Percentiles rank a stretch among this genome's conserved stretches.
phyloP scores from a whole-genome alignment of 1,139 yeast species.

The Yamadazyma diddensiae region DNA sequence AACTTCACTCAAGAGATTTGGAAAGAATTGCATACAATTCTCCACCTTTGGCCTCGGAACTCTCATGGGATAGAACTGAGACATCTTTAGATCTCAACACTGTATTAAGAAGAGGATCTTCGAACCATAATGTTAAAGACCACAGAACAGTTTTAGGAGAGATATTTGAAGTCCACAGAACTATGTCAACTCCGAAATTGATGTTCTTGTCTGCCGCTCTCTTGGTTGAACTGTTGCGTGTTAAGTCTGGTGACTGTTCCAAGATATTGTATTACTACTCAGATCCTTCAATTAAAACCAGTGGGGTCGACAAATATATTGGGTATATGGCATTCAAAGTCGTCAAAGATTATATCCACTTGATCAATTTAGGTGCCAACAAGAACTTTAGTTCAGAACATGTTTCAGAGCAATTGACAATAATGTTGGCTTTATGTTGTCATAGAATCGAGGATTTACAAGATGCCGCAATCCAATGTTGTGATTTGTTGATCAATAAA shows the following conservation, averaged over 20 bases:
- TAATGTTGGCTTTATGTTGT: constrained; percentile 68
- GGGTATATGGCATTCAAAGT: constrained; percentile 63
- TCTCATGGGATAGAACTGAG: constrained; percentile 82
- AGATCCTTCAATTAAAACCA: constrained; percentile 75
- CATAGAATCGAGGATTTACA: constrained; percentile 77
- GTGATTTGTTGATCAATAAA: constrained; percentile 62
- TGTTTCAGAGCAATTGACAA: constrained; percentile 70
- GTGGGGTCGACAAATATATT: constrained; percentile 72
- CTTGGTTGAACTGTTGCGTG: constrained; percentile 75
- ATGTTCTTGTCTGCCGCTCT: constrained; percentile 87
- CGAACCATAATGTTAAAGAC: constrained; percentile 74
- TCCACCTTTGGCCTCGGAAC: constrained; percentile 90
- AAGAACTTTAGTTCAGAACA: constrained; percentile 53
- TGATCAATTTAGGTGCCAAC: constrained; percentile 45
- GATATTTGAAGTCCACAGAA: constrained; percentile 48
- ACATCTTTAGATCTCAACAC: constrained; percentile 91
- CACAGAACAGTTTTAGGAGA: constrained; percentile 62
- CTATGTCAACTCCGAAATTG: constrained; percentile 72
- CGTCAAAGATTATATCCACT: constrained; percentile 53
- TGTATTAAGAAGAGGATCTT: constrained; percentile 84
- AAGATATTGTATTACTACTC: constrained; percentile 72
- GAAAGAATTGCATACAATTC: constrained; percentile 78
- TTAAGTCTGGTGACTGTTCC: constrained; percentile 78
- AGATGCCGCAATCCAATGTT: constrained; percentile 75
- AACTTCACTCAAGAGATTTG: constrained; percentile 46